These are phyloP conservation scores for Amanita pallidorosea DNA, from an alignment of 768 basidiomycete genomes.

Conservation along the genomic window DNA sequence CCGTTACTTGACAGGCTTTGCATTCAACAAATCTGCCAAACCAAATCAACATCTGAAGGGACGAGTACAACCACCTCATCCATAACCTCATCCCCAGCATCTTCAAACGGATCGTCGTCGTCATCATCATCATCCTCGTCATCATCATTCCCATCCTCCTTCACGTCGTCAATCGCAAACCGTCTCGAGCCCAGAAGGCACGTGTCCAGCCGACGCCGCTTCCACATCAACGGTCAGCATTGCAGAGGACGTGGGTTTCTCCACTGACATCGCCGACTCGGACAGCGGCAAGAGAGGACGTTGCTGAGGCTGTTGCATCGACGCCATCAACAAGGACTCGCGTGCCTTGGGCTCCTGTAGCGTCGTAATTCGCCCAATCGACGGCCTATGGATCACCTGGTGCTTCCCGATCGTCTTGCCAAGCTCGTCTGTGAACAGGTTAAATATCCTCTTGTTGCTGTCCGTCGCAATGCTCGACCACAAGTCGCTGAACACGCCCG, in stretches of 20 bases:
- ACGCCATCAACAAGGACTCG: slow-evolving; percentile 73
- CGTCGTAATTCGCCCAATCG: slow-evolving; percentile 77
- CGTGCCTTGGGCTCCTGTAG: slow-evolving; percentile 83
- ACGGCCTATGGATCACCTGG: slow-evolving; percentile 72
- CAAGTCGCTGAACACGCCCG: slow-evolving; percentile 67
- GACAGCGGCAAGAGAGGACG: too few species aligned
- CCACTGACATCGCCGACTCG: too few species aligned
- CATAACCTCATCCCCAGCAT: slow-evolving; percentile 57
- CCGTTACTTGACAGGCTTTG: too few species aligned
- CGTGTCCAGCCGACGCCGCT: slow-evolving; percentile 18
- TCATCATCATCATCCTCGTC: slow-evolving; percentile 39
- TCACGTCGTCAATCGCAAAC: slow-evolving; percentile 95
- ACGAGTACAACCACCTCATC: slow-evolving; percentile 56
- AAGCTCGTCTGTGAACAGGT: slow-evolving; percentile 88
- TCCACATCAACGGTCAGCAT: slow-evolving; percentile 36
- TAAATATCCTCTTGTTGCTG: slow-evolving; percentile 88
- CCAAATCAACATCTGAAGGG: slow-evolving; percentile 27
- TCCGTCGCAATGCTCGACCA: slow-evolving; percentile 88
- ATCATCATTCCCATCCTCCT: slow-evolving; percentile 72
- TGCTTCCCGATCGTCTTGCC: slow-evolving; percentile 93
- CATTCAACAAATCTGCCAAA: background rate
- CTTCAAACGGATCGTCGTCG: slow-evolving; percentile 21
- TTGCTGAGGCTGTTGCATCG: slow-evolving; percentile 30
- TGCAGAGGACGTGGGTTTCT: too few species aligned
- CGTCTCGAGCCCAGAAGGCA: slow-evolving; percentile 23